These are phyloP conservation scores for Sclerotinia trifoliorum DNA, from an alignment of 2,329 filamentous ascomycete species.

Conservation along the genomic window DNA sequence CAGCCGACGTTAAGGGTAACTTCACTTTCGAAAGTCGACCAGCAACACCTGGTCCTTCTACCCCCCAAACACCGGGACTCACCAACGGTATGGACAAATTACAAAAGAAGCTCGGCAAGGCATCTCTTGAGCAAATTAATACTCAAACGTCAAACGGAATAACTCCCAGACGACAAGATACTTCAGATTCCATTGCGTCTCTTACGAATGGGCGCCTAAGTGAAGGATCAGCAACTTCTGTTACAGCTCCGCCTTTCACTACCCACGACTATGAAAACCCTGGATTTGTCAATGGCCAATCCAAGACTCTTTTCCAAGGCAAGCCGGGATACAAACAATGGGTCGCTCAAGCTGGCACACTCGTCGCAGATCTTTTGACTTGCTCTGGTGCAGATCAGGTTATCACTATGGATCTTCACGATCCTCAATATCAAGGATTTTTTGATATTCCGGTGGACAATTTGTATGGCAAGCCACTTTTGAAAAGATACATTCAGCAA, in stretches of 20 bases:
- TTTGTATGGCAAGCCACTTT: conserved; percentile 78
- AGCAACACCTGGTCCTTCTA: conserved; percentile 74
- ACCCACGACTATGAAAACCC: conserved; percentile 66
- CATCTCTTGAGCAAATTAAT: conserved; percentile 59
- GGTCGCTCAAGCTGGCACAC: conserved; percentile 94
- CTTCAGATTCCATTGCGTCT: conserved; percentile 44
- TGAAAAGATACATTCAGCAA: conserved; percentile 71
- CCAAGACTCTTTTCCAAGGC: conserved; percentile 64
- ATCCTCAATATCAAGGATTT: conserved; percentile 97
- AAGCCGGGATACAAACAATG: conserved; percentile 97
- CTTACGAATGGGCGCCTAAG: conserved; percentile 33
- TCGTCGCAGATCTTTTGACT: conserved; percentile 90
- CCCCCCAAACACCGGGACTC: conserved; percentile 60
- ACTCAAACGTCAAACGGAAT: conserved; percentile 40
- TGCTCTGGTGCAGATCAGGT: conserved; percentile 95
- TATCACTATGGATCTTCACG: conserved; percentile 96
- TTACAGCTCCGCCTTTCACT: conserved; percentile 45
- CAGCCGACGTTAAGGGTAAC: conserved; percentile 53
- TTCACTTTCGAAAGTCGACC: conserved; percentile 93
- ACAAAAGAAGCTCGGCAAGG: conserved; percentile 70
- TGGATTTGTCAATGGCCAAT: conserved; percentile 49
- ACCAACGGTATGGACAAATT: conserved; percentile 66
- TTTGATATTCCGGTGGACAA: conserved; percentile 99
- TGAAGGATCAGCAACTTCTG: conserved; percentile 32
- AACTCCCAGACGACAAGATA: conserved; percentile 40